Base-by-base conservation (phyloP, 202 grass and related monocot species). In the Schoenoplectus tabernaemontani region DNA sequence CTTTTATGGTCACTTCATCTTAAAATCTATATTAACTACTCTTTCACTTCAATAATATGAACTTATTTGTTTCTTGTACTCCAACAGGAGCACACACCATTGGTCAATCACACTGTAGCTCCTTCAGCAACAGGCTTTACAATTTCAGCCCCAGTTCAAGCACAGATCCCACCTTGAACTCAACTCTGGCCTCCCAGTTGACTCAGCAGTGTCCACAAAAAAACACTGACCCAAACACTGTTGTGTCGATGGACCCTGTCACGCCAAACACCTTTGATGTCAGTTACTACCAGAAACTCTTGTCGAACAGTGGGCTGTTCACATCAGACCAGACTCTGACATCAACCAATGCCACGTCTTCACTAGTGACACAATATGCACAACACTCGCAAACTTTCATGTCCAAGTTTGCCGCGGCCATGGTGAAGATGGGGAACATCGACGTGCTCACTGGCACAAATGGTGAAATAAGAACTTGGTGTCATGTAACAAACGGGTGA, bases 71-170 rank as follows among this genome's bases (percentile, higher is more conserved):
- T 41, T 78, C 11, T 23, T 61, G 77, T 3, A 11, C 24, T 16
- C 30, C 4, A 23, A 46, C 75, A 89, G 93, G 93, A 0, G 85
- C 91, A 23, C 93, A 97, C 85, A 97, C 93, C 30, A 78, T 97
- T n/a, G 93, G 93, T 0, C 42, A 0, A 36, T 48, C 91, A 68
- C 89, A 90, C 59, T 97, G 91, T 81, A 84, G 73, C 67, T 87
- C 93, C 4, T 97, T 97, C 87, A 59, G 19, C 79, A 39, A 13
- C 85, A 78, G 93, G 11, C 83, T 93, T 34, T 86, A 90, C 91
- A 66, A 86, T 59, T 93, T 69, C 79, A 88, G 70, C 7, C 50
- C 89, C 4, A 79, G 15, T 10, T 61, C 77, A 30, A 86, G 65
- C 0, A 81, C 79, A 69, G 93, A 93, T 84, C 91, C 91, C 1